Conservation (phyloP, 768 basidiomycete species). For the Hygrocybe punicea region DNA sequence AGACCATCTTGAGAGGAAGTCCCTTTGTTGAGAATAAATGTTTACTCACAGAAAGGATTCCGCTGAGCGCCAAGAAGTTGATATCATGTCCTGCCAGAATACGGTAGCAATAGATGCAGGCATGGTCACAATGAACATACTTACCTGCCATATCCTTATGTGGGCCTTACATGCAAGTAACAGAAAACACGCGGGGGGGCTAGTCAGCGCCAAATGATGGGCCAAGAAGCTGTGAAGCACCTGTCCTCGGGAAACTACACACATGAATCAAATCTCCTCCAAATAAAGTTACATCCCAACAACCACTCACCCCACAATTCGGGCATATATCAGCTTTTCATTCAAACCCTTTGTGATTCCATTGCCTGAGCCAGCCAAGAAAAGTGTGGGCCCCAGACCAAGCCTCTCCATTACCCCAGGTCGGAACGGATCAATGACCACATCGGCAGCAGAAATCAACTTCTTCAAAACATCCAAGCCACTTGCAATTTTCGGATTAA, state of each 20-base stretch:
- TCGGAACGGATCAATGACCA: slow-evolving; percentile 80
- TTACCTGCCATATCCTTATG: slow-evolving; percentile 75
- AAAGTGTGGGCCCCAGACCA: slow-evolving; percentile 72
- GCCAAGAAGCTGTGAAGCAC: slow-evolving; percentile 31
- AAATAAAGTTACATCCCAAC: slow-evolving; percentile 4
- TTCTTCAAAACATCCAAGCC: slow-evolving; percentile 55
- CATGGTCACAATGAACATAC: slow-evolving; percentile 11
- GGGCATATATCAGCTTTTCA: slow-evolving; percentile 64
- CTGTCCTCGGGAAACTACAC: slow-evolving; percentile 58
- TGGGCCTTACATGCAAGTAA: too few species aligned
- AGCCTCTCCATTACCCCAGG: slow-evolving; percentile 79
- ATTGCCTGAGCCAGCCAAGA: slow-evolving; percentile 41
- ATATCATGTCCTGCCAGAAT: slow-evolving; percentile 66
- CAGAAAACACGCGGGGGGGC: slow-evolving; percentile 7
- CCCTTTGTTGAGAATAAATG: background rate
- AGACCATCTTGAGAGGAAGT: background rate
- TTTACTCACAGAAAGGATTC: slow-evolving; percentile 57
- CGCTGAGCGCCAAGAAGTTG: slow-evolving; percentile 79
- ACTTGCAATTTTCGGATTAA: slow-evolving; percentile 60
- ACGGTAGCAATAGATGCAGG: background rate
- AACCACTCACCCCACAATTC: slow-evolving; percentile 62
- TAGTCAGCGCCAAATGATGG: background rate
- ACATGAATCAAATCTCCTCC: background rate
- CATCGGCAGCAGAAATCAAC: slow-evolving; percentile 65
- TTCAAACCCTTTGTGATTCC: slow-evolving; percentile 50